phyloP scores from a whole-genome alignment of 768 basidiomycete species.

The Serendipita sp. region DNA sequence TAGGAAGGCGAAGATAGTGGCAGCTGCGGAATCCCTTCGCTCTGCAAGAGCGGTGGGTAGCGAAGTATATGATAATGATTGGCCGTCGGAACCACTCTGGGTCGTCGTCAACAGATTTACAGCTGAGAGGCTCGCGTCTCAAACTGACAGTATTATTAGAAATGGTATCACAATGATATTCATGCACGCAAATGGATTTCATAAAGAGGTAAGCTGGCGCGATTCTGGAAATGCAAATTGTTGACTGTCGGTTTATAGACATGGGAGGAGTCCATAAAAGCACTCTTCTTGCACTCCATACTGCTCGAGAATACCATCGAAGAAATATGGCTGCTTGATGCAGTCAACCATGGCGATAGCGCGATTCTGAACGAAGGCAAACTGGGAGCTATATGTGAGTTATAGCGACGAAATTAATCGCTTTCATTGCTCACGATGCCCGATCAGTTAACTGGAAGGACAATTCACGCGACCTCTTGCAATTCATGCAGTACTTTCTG shows the following conservation, averaged over 20 bases:
- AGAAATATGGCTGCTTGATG: constrained; percentile 73
- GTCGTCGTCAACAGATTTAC: constrained; percentile 59
- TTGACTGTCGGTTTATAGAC: constrained; percentile 33
- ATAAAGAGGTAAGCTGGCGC: constrained; percentile 50
- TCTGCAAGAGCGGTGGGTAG: neutral
- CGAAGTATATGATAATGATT: neutral
- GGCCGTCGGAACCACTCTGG: constrained; percentile 33
- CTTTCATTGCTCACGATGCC: neutral
- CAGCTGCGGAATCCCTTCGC: neutral
- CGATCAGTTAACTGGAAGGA: constrained; percentile 60
- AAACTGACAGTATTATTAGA: constrained; percentile 12
- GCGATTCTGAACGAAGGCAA: constrained; percentile 46
- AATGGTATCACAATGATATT: constrained; percentile 55
- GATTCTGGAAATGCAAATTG: neutral
- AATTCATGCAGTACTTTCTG: constrained; percentile 55
- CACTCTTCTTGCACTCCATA: constrained; percentile 32
- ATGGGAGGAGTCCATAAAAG: constrained; percentile 55
- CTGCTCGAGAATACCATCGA: constrained; percentile 29
- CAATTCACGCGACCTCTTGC: constrained; percentile 59
- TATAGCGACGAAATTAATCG: neutral
- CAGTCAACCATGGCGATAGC: constrained; percentile 76
- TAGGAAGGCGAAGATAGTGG: neutral
- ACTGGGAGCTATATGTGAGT: constrained; percentile 44
- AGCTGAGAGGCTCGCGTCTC: constrained; percentile 19
- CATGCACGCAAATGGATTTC: constrained; percentile 76